These are phyloP conservation scores for Microdochium paspali DNA, from an alignment of 2,329 filamentous ascomycete genomes.

Conservation along the genomic window DNA sequence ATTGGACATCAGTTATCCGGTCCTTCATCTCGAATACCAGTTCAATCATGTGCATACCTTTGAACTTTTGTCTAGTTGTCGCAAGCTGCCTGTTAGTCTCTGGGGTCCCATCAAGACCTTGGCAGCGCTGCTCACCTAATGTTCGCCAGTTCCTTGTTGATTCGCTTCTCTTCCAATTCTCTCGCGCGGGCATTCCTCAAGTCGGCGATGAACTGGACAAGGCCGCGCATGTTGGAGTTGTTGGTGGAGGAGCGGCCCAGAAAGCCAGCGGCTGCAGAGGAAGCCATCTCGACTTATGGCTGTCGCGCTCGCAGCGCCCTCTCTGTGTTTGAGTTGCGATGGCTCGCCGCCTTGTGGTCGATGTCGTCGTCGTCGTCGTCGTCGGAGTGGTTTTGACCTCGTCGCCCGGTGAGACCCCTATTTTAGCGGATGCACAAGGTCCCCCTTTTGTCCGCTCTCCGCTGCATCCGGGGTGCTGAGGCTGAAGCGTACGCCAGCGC, in stretches of 20 bases:
- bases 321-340: background rate
- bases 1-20: conserved; percentile 13
- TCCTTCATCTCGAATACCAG: background rate
- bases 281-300: conserved; percentile 42
- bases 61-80: conserved; percentile 74
- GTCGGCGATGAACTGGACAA: conserved; percentile 98
- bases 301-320: background rate
- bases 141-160: conserved; percentile 98
- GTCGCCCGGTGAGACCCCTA: background rate
- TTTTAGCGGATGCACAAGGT: background rate
- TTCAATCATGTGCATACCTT: conserved; percentile 40
- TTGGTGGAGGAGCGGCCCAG: conserved; percentile 56
- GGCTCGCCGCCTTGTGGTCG: background rate
- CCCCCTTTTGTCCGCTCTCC: background rate
- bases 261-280: conserved; percentile 45
- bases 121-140: conserved; percentile 53
- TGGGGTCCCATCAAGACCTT: conserved; percentile 5
- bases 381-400: background rate
- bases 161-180: conserved; percentile 95
- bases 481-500: background rate
- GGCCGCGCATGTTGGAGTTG: conserved; percentile 64
- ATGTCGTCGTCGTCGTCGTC: background rate
- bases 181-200: conserved; percentile 88
- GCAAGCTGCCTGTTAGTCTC: conserved; percentile 7
- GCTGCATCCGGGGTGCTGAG: background rate